Percentiles rank a stretch among this genome's conserved stretches.
phyloP scores from a whole-genome alignment of 805 yeast genomes.

The Starmerella gropengiesseri region DNA sequence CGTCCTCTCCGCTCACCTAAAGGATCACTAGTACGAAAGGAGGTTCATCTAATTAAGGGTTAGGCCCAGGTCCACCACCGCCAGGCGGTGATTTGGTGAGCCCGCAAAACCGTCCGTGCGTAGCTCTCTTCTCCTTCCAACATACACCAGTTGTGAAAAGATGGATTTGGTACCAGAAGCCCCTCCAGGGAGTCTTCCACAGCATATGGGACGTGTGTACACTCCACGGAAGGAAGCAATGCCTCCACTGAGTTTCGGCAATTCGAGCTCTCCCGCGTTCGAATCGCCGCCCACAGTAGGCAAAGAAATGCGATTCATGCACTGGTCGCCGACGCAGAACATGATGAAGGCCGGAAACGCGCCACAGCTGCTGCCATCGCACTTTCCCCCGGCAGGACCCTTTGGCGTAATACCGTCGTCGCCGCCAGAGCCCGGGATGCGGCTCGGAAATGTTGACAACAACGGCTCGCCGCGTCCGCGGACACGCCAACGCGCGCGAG shows the following conservation, averaged over 20 bases:
- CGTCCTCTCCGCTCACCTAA: too few species aligned
- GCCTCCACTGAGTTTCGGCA: conserved; percentile 19
- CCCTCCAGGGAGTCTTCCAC: background rate
- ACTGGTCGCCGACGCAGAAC: conserved; percentile 12
- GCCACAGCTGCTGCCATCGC: conserved; percentile 15
- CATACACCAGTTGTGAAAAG: background rate
- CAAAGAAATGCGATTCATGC: background rate
- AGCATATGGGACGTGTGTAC: background rate
- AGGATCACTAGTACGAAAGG: too few species aligned
- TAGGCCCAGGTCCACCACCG: too few species aligned
- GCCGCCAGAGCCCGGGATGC: conserved; percentile 12
- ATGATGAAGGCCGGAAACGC: background rate
- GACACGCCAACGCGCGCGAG: background rate
- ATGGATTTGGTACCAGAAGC: conserved; percentile 1
- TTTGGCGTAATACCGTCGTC: conserved; percentile 10
- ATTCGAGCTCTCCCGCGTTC: conserved; percentile 20
- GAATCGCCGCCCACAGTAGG: conserved; percentile 15
- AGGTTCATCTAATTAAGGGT: conserved; percentile 3
- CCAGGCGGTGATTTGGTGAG: too few species aligned
- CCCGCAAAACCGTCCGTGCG: too few species aligned
- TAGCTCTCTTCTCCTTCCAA: background rate
- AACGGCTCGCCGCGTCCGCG: conserved; percentile 9
- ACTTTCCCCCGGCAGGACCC: conserved; percentile 11
- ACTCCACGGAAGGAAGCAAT: conserved; percentile 18
- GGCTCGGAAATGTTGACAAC: background rate